These are phyloP conservation scores for Neonectria sp. DNA, from an alignment of 2,329 filamentous ascomycete genomes.

Conservation along the genomic window DNA sequence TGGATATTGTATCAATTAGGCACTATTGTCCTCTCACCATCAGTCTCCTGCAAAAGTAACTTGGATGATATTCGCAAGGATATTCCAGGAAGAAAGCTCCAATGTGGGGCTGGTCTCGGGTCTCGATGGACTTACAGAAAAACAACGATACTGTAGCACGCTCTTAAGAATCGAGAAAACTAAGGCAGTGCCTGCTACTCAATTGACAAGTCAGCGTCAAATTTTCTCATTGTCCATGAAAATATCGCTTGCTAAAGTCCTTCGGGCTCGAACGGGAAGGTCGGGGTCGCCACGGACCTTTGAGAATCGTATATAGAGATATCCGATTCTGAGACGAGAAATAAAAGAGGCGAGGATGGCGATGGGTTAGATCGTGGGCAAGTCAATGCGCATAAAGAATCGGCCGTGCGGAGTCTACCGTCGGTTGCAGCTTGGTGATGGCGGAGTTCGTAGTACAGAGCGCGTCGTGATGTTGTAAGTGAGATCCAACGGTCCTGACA, in stretches of 20 bases:
- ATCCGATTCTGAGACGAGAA: slow-evolving; percentile 5
- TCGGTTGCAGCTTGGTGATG: slow-evolving; percentile 19
- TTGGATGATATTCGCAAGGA: slow-evolving; percentile 7
- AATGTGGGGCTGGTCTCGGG: not conserved
- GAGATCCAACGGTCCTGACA: slow-evolving; percentile 11
- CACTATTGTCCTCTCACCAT: slow-evolving; percentile 24
- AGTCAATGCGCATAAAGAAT: slow-evolving; percentile 32
- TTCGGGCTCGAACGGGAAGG: not conserved
- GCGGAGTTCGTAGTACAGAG: slow-evolving; percentile 27
- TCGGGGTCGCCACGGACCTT: slow-evolving; percentile 23
- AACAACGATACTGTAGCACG: slow-evolving; percentile 1
- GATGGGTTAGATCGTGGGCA: slow-evolving; percentile 15
- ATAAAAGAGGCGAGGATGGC: slow-evolving; percentile 2
- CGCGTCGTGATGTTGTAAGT: slow-evolving; percentile 22
- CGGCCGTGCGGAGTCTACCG: slow-evolving; percentile 23
- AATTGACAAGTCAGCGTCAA: slow-evolving; percentile 14
- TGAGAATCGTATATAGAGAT: slow-evolving; percentile 16
- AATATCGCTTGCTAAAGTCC: not conserved
- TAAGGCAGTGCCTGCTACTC: slow-evolving; percentile 7
- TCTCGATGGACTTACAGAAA: slow-evolving; percentile 17
- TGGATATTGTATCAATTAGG: slow-evolving; percentile 26
- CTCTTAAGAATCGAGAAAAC: not conserved
- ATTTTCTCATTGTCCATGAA: not conserved
- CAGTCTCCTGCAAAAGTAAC: slow-evolving; percentile 30
- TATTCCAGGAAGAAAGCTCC: not conserved